Evolutionary conservation across 1,284 basidiomycete species (phyloP), one percentile per base, ranked within the genome.

Genomic region (Ganoderma sinense): DNA sequence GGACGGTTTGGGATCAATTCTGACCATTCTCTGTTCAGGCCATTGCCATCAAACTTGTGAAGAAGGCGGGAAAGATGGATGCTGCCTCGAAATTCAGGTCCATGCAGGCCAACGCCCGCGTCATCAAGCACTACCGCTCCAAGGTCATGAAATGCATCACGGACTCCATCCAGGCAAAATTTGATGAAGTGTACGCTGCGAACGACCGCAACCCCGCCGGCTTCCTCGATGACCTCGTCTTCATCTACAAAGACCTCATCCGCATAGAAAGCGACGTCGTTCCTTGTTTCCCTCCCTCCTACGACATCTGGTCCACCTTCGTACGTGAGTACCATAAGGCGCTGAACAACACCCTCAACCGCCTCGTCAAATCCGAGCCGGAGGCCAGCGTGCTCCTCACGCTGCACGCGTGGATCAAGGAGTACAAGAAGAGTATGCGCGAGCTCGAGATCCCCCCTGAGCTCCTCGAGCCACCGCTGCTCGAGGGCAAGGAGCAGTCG

Each of bases 201-300:
- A 85, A 90, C 75, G 85, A 89, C 73, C 84, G 87, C 31, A 87
- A 95, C 75, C 89, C 93, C 16, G 83, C 89, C 26, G 86, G 83
- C 0, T 98, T 98, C 81, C 85, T 99, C 68, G 91, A 93, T 26
- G 88, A 88, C 65, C 84, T 98, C 16, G 85, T 89, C 59, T 99
- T 97, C 96, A 90, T 99, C 76, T 99, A 97, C 82, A 92, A 98
- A 77, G 98, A 99, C 79, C 88, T 99, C 75, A 93, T 97, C 70
- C 89, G 94, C 41, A 93, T 99, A 72, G 93, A 97, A 80, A 89
- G 90, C 76, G 92, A 96, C 72, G 89, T 99, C 68, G 92, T 91
- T 16, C 92, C 92, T 1, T 95, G 96, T 77, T 99, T 99, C 81
- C 97, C 98, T n/a, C 84, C 89, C 51, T 94, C 94, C 76, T 97